Percentiles rank a stretch among this genome's conserved stretches.
phyloP scores from a whole-genome alignment of 2,329 filamentous ascomycete species.

The Aspergillus ustus region DNA sequence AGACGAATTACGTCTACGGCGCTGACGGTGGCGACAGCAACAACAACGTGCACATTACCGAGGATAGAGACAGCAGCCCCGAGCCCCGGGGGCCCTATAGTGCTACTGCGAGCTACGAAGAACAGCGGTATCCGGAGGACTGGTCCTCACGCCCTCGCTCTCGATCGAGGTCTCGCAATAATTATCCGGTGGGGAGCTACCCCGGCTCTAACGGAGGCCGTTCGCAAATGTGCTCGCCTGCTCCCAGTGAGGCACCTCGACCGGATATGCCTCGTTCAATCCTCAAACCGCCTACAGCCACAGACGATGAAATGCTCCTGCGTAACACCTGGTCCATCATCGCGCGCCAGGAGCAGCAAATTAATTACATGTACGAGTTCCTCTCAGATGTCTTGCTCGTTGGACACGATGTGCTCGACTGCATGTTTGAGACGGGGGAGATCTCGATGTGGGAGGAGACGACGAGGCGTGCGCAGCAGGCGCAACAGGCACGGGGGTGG shows the following conservation, averaged over 20 bases:
- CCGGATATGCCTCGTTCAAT: slow-evolving; percentile 7
- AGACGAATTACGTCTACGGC: neutral
- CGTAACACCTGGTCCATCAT: slow-evolving; percentile 20
- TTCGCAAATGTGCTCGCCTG: neutral
- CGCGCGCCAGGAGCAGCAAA: slow-evolving; percentile 3
- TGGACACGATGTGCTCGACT: slow-evolving; percentile 16
- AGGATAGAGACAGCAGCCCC: neutral
- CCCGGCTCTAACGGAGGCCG: neutral
- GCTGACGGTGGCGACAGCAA: neutral
- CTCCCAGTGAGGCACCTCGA: neutral
- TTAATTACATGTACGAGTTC: slow-evolving; percentile 16
- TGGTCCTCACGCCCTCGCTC: neutral
- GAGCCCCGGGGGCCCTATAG: neutral
- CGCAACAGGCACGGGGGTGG: neutral
- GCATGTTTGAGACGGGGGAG: slow-evolving; percentile 12
- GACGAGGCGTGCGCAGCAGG: neutral
- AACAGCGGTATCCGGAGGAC: neutral
- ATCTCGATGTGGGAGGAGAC: slow-evolving; percentile 9
- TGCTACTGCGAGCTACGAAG: neutral
- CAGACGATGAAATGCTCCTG: slow-evolving; percentile 21
- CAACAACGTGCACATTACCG: neutral
- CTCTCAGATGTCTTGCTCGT: slow-evolving; percentile 3
- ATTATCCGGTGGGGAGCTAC: neutral
- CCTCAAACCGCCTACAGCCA: slow-evolving; percentile 21
- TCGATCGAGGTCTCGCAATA: neutral